phyloP scores from a whole-genome alignment of 257 asterid species.

The Capsicum rhomboideum region DNA sequence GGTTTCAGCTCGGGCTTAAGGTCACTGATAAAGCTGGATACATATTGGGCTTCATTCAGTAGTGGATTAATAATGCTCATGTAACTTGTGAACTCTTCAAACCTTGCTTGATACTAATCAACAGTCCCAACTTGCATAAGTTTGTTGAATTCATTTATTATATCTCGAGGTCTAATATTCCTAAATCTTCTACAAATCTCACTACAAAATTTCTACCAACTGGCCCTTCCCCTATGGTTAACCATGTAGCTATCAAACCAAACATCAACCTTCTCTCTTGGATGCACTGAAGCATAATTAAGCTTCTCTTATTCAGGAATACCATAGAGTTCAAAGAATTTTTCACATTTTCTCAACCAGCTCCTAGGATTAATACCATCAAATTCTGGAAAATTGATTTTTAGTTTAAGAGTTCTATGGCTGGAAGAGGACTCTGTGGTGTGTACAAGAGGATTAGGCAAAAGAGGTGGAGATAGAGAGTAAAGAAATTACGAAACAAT shows the following conservation, averaged over 20 bases:
- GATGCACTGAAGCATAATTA: not conserved
- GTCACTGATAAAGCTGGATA: too few species aligned
- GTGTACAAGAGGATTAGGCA: too few species aligned
- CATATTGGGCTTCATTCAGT: too few species aligned
- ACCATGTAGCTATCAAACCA: not conserved
- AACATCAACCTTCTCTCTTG: not conserved
- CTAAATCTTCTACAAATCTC: not conserved
- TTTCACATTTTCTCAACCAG: not conserved
- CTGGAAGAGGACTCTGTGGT: too few species aligned
- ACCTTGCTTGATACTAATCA: too few species aligned
- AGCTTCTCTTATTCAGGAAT: not conserved
- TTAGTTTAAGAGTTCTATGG: not conserved
- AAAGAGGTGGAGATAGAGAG: too few species aligned
- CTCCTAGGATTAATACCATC: not conserved
- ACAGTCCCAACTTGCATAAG: not conserved
- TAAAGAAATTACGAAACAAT: too few species aligned
- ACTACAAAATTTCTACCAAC: too few species aligned
- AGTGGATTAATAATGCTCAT: too few species aligned
- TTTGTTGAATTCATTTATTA: not conserved
- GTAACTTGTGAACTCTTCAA: too few species aligned
- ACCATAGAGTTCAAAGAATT: not conserved
- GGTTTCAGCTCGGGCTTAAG: too few species aligned
- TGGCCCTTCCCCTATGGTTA: not conserved
- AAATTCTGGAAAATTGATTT: not conserved
- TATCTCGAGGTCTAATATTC: not conserved